Evolutionary conservation across 768 basidiomycete species (phyloP).

Genomic region (Multifurca ochricompacta): DNA sequence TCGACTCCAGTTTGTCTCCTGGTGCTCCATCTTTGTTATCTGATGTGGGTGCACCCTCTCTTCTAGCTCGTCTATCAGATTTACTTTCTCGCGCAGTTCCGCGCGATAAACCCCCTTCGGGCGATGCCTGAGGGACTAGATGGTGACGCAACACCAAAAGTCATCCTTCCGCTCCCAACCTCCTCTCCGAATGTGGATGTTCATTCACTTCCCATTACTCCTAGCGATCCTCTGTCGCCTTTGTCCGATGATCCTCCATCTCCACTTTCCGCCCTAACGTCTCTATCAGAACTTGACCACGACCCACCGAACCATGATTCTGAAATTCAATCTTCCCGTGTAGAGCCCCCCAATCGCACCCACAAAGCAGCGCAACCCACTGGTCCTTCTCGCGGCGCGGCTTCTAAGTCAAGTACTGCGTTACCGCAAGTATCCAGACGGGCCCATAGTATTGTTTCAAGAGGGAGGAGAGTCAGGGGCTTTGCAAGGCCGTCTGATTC

Average conservation of each 20-base stretch:
- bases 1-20: neutral
- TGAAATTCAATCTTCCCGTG: neutral
- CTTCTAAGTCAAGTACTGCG: neutral
- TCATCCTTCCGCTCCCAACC: neutral
- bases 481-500: neutral
- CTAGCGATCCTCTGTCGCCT: neutral
- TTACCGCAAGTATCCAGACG: neutral
- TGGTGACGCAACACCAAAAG: constrained; percentile 6
- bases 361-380: neutral
- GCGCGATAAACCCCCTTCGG: neutral
- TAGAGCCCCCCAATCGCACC: neutral
- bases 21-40: neutral
- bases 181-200: neutral
- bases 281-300: constrained; percentile 7
- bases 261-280: constrained; percentile 12
- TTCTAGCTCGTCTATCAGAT: neutral
- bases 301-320: neutral
- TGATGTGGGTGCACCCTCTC: neutral
- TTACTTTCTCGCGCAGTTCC: neutral
- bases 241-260: constrained; percentile 6
- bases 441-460: neutral
- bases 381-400: neutral
- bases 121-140: neutral
- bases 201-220: neutral
- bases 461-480: neutral